These are phyloP conservation scores for Pilaira anomala DNA, from an alignment of 192 early-diverging fungal genomes.

Conservation along the genomic window DNA sequence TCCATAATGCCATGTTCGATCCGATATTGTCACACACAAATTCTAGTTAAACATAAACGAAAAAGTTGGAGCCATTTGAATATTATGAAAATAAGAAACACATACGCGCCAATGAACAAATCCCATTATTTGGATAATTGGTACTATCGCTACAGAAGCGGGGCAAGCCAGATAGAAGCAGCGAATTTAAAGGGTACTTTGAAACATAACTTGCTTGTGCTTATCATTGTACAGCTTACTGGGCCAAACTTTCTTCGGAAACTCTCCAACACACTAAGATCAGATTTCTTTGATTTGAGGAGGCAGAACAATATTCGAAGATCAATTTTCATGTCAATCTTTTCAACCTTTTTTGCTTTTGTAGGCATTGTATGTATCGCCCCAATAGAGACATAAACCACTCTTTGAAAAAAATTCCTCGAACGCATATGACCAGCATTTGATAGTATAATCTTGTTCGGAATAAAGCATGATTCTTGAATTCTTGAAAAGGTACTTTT, in stretches of 20 bases:
- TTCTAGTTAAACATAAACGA: no score
- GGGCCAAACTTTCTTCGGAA: not conserved
- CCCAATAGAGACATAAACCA: not conserved
- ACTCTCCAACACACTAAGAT: conserved; percentile 11
- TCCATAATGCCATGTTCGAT: no score
- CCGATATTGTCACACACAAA: no score
- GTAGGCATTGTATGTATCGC: conserved; percentile 6
- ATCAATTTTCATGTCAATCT: conserved; percentile 15
- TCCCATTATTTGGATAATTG: conserved; percentile 8
- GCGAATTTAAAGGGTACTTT: conserved; percentile 6
- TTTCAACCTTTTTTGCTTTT: conserved; percentile 7
- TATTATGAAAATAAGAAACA: no score
- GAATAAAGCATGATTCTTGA: no score
- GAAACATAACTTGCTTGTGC: conserved; percentile 8
- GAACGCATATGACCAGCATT: no score
- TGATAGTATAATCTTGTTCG: no score
- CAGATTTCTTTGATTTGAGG: conserved; percentile 8
- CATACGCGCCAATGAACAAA: not conserved
- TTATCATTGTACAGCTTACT: conserved; percentile 13
- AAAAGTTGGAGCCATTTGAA: no score
- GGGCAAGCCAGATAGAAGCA: conserved; percentile 11
- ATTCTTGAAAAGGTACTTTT: no score
- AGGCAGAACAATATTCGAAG: conserved; percentile 9
- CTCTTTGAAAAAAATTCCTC: not conserved
- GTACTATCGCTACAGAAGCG: not conserved